Conservation (phyloP, 2,329 filamentous ascomycete genomes). For the Fusarium buharicum region DNA sequence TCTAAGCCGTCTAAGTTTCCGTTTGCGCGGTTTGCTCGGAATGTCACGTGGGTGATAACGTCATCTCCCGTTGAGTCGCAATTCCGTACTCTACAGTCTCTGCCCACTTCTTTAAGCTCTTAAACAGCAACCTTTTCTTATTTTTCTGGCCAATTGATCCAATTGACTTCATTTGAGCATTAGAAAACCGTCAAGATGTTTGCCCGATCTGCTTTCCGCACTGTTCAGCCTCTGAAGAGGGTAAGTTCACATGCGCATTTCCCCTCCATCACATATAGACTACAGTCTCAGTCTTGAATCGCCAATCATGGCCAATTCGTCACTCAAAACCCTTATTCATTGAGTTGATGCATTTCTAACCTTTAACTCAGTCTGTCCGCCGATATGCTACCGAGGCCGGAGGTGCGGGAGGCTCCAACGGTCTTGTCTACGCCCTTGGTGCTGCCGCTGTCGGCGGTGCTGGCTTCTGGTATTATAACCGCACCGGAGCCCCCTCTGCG, state of each 20-base stretch:
- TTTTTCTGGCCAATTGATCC: constrained; percentile 37
- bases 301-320: constrained; percentile 13
- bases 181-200: constrained; percentile 65
- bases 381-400: constrained; percentile 74
- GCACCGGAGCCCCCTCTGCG: constrained; percentile 57
- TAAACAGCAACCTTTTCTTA: constrained; percentile 19
- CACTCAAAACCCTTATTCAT: neutral
- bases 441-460: constrained; percentile 68
- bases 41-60: constrained; percentile 40
- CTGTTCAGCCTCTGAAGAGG: constrained; percentile 71
- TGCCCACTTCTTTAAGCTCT: constrained; percentile 29
- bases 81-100: constrained; percentile 23
- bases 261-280: neutral
- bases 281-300: constrained; percentile 1
- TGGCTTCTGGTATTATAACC: constrained; percentile 66
- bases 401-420: constrained; percentile 66
- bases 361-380: constrained; percentile 59
- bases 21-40: constrained; percentile 9
- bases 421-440: constrained; percentile 69
- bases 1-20: neutral
- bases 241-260: constrained; percentile 56
- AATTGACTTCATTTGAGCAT: constrained; percentile 38
- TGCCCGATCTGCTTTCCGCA: constrained; percentile 71
- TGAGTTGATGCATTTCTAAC: constrained; percentile 25
- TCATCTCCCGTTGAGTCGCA: constrained; percentile 27